Base-by-base conservation (phyloP, 2,329 filamentous ascomycete species). In the Epichloe bromicola region DNA sequence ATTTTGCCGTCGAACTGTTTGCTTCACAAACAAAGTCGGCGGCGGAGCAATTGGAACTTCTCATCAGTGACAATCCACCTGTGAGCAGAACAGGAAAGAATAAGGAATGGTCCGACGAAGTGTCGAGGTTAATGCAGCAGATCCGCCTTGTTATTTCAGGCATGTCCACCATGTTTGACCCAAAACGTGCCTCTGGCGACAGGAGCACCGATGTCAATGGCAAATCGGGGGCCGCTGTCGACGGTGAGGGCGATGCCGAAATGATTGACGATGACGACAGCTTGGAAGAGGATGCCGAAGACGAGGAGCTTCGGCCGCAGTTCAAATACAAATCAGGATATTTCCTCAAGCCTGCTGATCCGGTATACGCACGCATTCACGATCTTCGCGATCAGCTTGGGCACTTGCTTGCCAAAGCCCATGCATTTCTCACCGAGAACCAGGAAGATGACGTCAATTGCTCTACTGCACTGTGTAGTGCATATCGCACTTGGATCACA, bases 71-170 rank as follows among this genome's bases (percentile, higher is more conserved):
- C 44, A 79, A 85, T 37, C 85, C 89, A 1, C 84, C 82, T 2
- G 84, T 97, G 49, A 94, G 89, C 66, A 80, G 91, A 51, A 91
- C 90, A 58, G 93, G 93, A 38, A 95, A 91, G 65, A 94, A 95
- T 59, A 98, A 97, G 67, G 91, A 96, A 60, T 98, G 93, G 93
- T 96, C 91, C 0, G 93, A 98, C 64, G 94, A 98, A 65, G 85
- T 97, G 30, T 91, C 89, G 2, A 76, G 93, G 51, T 88, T 95
- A 57, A 76, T 98, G 51, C 87, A 91, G 12, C 83, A 96, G 48
- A 74, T 98, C 14, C 79, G 91, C 33, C 75, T 98, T n/a, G 81
- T 95, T 43, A 81, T 95, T 26, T 94, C 91, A 3, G 93, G 93
- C 49, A 83, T 95, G 52, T 90, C 91, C 7, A 83, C 86, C 1